A percentile compares a stretch with the other conserved stretches of the same genome.
Evolutionary conservation across 2,329 filamentous ascomycete genomes (phyloP).

Genomic region (Sarocladium strictum): DNA sequence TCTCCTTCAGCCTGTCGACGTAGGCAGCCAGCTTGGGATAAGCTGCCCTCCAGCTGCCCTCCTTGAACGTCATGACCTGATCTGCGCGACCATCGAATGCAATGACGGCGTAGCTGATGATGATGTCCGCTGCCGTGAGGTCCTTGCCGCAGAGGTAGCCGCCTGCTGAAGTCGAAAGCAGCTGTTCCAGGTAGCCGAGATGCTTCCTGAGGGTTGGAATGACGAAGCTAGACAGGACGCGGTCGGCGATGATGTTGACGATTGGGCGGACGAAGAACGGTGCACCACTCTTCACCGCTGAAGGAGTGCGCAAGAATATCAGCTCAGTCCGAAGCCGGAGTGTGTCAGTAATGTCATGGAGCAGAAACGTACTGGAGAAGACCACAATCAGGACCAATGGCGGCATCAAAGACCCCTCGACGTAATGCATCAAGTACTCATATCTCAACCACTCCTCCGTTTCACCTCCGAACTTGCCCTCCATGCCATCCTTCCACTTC

Average conservation of each 20-base stretch:
- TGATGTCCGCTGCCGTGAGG: constrained; percentile 47
- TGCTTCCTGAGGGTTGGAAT: constrained; percentile 43
- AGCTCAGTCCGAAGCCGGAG: too few species aligned
- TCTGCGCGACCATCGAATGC: constrained; percentile 33
- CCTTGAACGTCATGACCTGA: constrained; percentile 35
- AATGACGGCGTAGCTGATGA: constrained; percentile 48
- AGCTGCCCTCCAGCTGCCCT: constrained; percentile 29
- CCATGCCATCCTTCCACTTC: constrained; percentile 51
- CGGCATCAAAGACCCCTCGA: constrained; percentile 78
- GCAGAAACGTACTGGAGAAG: constrained; percentile 23
- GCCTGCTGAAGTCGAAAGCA: constrained; percentile 36
- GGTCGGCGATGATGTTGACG: constrained; percentile 37
- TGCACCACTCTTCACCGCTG: constrained; percentile 5
- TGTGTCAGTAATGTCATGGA: background rate
- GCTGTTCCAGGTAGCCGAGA: constrained; percentile 43
- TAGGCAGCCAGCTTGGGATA: constrained; percentile 43
- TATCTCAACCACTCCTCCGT: constrained; percentile 55
- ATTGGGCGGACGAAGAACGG: constrained; percentile 51
- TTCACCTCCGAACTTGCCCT: constrained; percentile 52
- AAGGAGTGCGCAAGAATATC: background rate
- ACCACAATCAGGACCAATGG: constrained; percentile 60
- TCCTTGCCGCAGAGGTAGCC: constrained; percentile 42
- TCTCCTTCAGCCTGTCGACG: constrained; percentile 35
- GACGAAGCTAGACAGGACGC: constrained; percentile 33
- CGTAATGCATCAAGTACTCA: constrained; percentile 73